These are phyloP conservation scores for Epichloe festucae DNA, from an alignment of 2,329 filamentous ascomycete genomes.

Conservation along the genomic window DNA sequence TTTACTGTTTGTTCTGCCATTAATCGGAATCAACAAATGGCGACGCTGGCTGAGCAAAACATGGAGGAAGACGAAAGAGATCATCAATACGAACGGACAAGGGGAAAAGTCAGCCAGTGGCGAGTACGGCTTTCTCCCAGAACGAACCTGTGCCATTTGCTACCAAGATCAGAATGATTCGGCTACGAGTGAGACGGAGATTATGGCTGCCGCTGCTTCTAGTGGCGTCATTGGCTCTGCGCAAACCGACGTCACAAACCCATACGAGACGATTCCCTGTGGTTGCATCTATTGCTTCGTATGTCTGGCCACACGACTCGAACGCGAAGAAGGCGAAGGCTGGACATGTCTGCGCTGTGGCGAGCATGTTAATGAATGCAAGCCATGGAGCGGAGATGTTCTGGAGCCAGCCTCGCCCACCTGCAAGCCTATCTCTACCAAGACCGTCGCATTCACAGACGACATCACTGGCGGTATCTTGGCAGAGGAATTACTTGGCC, in stretches of 20 bases:
- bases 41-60: constrained; percentile 73
- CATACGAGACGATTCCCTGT: constrained; percentile 82
- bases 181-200: constrained; percentile 59
- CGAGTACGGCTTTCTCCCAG: constrained; percentile 74
- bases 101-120: constrained; percentile 46
- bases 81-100: constrained; percentile 37
- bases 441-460: constrained; percentile 51
- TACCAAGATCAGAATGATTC: constrained; percentile 81
- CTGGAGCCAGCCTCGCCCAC: constrained; percentile 42
- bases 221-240: constrained; percentile 76
- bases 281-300: constrained; percentile 94
- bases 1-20: constrained; percentile 85
- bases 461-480: constrained; percentile 28
- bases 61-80: constrained; percentile 68
- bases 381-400: constrained; percentile 85
- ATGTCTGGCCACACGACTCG: constrained; percentile 79
- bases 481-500: constrained; percentile 14
- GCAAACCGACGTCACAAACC: constrained; percentile 89
- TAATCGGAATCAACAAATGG: constrained; percentile 93
- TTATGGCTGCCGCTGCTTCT: constrained; percentile 56
- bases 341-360: constrained; percentile 88
- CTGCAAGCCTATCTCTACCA: constrained; percentile 28
- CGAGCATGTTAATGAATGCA: constrained; percentile 69
- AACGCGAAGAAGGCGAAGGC: constrained; percentile 86
- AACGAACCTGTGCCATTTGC: constrained; percentile 92